Base-by-base conservation (phyloP, 306 rosid genomes). In the Datisca glomerata region DNA sequence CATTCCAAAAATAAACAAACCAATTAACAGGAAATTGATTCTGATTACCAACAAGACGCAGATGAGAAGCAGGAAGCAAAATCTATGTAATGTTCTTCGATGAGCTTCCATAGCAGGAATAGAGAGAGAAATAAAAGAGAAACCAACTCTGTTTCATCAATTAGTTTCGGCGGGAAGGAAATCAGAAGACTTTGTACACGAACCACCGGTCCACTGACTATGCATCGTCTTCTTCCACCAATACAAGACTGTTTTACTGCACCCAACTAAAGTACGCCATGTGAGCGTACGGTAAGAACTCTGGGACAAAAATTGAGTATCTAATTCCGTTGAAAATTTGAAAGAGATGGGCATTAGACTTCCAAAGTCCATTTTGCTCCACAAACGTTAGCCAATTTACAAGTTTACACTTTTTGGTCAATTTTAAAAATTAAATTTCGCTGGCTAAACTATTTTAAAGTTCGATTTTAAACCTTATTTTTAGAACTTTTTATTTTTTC, bases 41-140 rank as follows among this genome's bases (percentile, higher is more conserved):
- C 6, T 28, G 4, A 7, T 7, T 73, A 73, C 86, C 67, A 23
- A 42, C 18, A 60, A 53, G 63, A 76, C 21, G 56, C 57, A 61
- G 40, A 66, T 11, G 57, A 70, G 47, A 2, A 28, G 57, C 40
- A 46, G 51, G 6, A 29, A 61, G 42, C 6, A 43, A 23, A 37
- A 52, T 53, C 54, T 43, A 22, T 46, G 28, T 20, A 47, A 45
- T 11, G 48, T 21, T 24, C 45, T 36, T 21, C 55, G 50, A 36
- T 24, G 5, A 45, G 35, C 41, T 45, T 56, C 55, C 77, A 66
- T 29, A 41, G 52, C 24, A 18, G 40, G 43, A 12, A 24, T 9
- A 0, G 18, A 25, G 41, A 35, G 36, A 12, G 45, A 28, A 39
- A 24, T 16, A 15, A 3, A 31, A 36, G 45, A 11, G 43, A 19